These are phyloP conservation scores for Calocybe gangraenosa DNA, from an alignment of 768 basidiomycete genomes.

Conservation along the genomic window DNA sequence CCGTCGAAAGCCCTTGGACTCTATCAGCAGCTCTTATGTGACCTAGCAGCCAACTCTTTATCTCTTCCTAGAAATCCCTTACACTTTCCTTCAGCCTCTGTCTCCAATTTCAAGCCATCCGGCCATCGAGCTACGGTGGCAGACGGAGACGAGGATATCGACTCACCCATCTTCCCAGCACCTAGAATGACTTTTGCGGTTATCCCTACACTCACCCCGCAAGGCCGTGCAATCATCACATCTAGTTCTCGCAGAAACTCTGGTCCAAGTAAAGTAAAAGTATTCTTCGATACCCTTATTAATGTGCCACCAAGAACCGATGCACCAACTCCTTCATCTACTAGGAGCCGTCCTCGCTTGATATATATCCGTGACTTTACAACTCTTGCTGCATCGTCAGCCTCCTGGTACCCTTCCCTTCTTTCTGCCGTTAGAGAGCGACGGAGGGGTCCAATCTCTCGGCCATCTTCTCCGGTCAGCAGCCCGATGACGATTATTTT, in stretches of 20 bases:
- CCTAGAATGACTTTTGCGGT: slow-evolving; percentile 40
- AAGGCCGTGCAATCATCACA: slow-evolving; percentile 36
- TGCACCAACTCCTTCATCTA: slow-evolving; percentile 22
- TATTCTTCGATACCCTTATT: slow-evolving; percentile 75
- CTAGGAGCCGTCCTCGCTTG: slow-evolving; percentile 54
- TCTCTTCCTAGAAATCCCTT: slow-evolving; percentile 73
- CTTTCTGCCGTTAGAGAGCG: slow-evolving; percentile 75
- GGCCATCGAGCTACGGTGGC: slow-evolving; percentile 27
- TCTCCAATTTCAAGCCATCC: slow-evolving; percentile 15
- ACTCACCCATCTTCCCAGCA: slow-evolving; percentile 27
- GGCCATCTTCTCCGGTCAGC: slow-evolving; percentile 53
- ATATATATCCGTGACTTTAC: slow-evolving; percentile 83
- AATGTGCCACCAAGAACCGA: slow-evolving; percentile 45
- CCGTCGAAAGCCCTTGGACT: slow-evolving; percentile 9
- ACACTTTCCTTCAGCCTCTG: slow-evolving; percentile 47
- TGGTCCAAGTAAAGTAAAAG: slow-evolving; percentile 54
- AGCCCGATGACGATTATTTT: slow-evolving; percentile 83
- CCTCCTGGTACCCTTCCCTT: slow-evolving; percentile 78
- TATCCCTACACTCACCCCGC: slow-evolving; percentile 31
- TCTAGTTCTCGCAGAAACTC: slow-evolving; percentile 38
- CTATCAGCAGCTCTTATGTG: background rate
- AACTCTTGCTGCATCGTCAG: slow-evolving; percentile 66
- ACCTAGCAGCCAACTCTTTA: slow-evolving; percentile 63
- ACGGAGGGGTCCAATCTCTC: slow-evolving; percentile 59
- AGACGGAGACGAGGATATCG: slow-evolving; percentile 44